Evolutionary conservation across 1,139 yeast species (phyloP), one percentile per base, ranked within the genome.

Genomic region (Zygotorulaspora mrakii): DNA sequence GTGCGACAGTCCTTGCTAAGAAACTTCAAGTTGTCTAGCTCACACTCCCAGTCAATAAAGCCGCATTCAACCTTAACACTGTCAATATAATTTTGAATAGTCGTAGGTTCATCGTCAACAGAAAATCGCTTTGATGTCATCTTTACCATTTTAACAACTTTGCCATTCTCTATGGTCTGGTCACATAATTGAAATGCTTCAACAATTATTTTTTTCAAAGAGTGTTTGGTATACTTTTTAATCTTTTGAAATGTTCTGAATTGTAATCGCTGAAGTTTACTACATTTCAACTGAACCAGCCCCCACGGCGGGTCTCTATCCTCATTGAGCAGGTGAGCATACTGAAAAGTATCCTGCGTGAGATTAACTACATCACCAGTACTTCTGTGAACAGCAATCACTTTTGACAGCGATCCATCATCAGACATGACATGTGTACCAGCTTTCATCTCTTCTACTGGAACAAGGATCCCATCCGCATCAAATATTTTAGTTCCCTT

Each of bases 31-130:
- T 39, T 39, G 12, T 18, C 31, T 25, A 35, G 20, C 22, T 39
- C 35, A 17, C 31, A 35, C 17, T 35, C 17, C 42, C 42, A 39
- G 13, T 21, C 18, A 13, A 39, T 35, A 24, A 16, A 24, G 16
- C 24, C 28, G 7, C 16, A 22, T 5, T 25, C 23, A 17, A 20
- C 12, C 16, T 31, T 31, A 13, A 13, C 5, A 12, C 17, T 21
- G 17, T 20, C 33, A 21, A 31, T 31, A 14, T 18, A 13, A 7
- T 6, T n/a, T n/a, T 11, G 11, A 12, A 31, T 31, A 20, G 10
- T 16, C 10, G 11, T 16, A 14, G 25, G 14, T 8, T n/a, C 14
- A 17, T 26, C 18, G 26, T 31, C 14, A 4, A 8, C 17, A 12
- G 26, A 26, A 17, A 31, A 31, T 31, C 13, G 14, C 21, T 24